Conservation (phyloP, 345 rosid genomes). For the Populus euphratica region DNA sequence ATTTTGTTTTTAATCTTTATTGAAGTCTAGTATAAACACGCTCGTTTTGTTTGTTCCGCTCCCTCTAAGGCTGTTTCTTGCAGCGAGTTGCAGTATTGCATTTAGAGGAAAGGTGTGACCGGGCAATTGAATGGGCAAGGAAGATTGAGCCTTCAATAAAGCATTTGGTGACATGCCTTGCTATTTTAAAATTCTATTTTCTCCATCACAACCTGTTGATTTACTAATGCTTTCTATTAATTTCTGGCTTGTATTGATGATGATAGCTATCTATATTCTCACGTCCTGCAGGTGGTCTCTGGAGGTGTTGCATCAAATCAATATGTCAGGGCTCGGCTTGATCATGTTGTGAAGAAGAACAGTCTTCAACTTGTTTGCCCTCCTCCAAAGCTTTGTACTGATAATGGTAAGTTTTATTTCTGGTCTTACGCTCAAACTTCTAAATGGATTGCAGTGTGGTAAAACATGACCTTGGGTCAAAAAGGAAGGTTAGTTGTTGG, state of each 20-base stretch:
- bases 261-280: conserved; percentile 12
- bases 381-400: conserved; percentile 87
- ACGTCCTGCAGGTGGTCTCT: conserved; percentile 66
- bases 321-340: conserved; percentile 66
- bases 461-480: background rate
- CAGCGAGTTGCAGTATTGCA: conserved; percentile 94
- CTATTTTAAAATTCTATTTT: background rate
- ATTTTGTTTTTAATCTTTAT: background rate
- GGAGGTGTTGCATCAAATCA: conserved; percentile 97
- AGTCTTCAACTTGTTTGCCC: conserved; percentile 77
- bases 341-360: conserved; percentile 57
- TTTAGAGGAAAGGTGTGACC: conserved; percentile 88
- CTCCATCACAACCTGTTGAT: background rate
- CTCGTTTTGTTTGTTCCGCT: background rate
- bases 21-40: background rate
- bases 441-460: background rate
- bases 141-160: conserved; percentile 78
- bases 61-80: conserved; percentile 12
- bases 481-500: background rate
- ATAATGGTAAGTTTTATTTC: conserved; percentile 56
- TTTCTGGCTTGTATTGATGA: conserved; percentile 3
- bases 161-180: conserved; percentile 50
- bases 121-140: conserved; percentile 89
- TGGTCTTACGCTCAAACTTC: background rate
- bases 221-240: conserved; percentile 11